Evolutionary conservation across 306 rosid genomes (phyloP), one percentile per base, ranked within the genome.

Genomic region (Cicer pinnatifidum): DNA sequence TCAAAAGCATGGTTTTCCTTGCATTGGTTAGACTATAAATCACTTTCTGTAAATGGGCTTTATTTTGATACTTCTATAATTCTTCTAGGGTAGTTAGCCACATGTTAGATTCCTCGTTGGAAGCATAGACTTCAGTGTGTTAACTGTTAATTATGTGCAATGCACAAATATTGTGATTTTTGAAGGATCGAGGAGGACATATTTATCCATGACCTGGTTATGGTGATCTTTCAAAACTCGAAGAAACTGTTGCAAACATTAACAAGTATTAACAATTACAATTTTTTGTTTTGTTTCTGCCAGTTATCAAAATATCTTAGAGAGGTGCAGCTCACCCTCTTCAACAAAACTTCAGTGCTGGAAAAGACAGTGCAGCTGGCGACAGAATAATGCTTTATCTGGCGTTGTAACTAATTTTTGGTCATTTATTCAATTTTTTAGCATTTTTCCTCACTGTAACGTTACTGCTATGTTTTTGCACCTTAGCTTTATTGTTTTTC

Each of bases 291-390:
- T 80, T 67, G 33, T 77, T 48, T 53, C 75, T 28, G 45, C 66
- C 89, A 95, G 97, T 60, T 95, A 81, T 80, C 87, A 23, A 90
- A 87, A 83, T 81, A 87, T 77, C 73, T 91, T 79, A 88, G 87
- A 81, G 92, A 91, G 86, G 96, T 95, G 59, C 99, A 91, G 92
- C 88, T 95, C 56, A 95, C 99, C 40, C 88, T 95, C 64, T 95
- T 95, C 84, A 88, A 86, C 54, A 90, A 90, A 80, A 95, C 99
- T 38, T 92, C 99, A 23, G 84, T 95, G 96, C 89, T 95, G 58
- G 99, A 95, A 84, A 95, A 95, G 92, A 77, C 75, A 46, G 90
- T 95, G 83, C 85, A 72, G 82, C 73, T 6, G 59, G 61, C 40
- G 39, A 63, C 67, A 56, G 87, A 81, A 57, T 82, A 78, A 84